Evolutionary conservation across 306 rosid species (phyloP).

Genomic region (Nissolia schottii): DNA sequence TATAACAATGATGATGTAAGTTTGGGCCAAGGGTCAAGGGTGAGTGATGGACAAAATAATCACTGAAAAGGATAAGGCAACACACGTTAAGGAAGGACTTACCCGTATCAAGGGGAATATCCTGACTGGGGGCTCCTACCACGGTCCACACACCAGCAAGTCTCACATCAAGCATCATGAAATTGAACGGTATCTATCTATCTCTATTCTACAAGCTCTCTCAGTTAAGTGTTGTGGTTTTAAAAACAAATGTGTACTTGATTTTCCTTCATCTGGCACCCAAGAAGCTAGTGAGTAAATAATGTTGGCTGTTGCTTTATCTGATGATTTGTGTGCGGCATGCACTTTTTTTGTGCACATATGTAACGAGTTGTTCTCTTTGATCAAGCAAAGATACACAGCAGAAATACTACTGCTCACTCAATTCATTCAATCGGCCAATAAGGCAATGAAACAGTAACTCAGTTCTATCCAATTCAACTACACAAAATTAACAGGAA

Average conservation of each 20-base stretch:
- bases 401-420: no score
- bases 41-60: neutral
- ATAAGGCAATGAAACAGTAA: no score
- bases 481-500: no score
- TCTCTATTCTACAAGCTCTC: no score
- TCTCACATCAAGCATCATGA: neutral
- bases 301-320: neutral
- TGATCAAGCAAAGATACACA: no score
- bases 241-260: neutral
- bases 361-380: no score
- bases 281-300: neutral
- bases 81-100: neutral
- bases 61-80: neutral
- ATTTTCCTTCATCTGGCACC: neutral
- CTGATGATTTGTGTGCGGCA: neutral
- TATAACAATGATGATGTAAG: neutral
- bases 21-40: neutral
- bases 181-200: neutral
- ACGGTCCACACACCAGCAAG: conserved; percentile 17
- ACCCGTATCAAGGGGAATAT: conserved; percentile 1
- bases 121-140: neutral
- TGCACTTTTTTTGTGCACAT: neutral
- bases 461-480: no score
- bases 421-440: no score
- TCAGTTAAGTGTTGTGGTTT: neutral